Base-by-base conservation (phyloP, 768 basidiomycete genomes). In the Hygrocybe punicea region DNA sequence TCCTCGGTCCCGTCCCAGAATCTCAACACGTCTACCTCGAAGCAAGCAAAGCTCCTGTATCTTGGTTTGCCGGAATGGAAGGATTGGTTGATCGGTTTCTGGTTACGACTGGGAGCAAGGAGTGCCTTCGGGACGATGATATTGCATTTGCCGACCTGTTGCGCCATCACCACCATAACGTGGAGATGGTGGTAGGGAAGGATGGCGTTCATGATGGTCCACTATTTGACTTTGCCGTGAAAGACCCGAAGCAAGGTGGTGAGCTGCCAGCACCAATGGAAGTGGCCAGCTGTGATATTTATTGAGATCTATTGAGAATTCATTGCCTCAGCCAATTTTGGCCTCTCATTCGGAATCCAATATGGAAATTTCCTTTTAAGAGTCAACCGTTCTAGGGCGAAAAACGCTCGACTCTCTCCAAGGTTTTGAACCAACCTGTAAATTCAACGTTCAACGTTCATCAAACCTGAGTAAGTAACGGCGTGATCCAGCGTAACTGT, bases 21-120 rank as follows among this genome's bases (percentile, higher is more conserved):
- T 51, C 55, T 6, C 57, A 58, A 6, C 50, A 48, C 21, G 63
- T 61, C 2, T 73, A 70, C 52, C 54, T 70, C 25, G 67, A 73
- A 37, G 47, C 66, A 1, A 55, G 60, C 47, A 65, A 59, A 42
- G 68, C 67, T 6, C 67, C 67, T 8, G 56, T 56, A 16, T 57
- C 53, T 21, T 75, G 74, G 74, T 68, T 71, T 42, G 53, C 60
- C 7, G 71, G 68, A 4, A 51, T 68, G 2, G 68, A 67, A 16
- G 51, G 37, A 25, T 46, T 60, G 35, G 65, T 70, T 6, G 60
- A 61, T 33, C 57, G 63, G 42, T 42, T 72, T 9, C 56, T 75
- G 11, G 63, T 75, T 4, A 68, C 68, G 1, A 64, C 60, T 3
- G 73, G 73, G 17, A 62, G 55, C 4, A 55, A 60, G 7, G 73